phyloP scores from a whole-genome alignment of 208 protist species.

The Leishmania major region DNA sequence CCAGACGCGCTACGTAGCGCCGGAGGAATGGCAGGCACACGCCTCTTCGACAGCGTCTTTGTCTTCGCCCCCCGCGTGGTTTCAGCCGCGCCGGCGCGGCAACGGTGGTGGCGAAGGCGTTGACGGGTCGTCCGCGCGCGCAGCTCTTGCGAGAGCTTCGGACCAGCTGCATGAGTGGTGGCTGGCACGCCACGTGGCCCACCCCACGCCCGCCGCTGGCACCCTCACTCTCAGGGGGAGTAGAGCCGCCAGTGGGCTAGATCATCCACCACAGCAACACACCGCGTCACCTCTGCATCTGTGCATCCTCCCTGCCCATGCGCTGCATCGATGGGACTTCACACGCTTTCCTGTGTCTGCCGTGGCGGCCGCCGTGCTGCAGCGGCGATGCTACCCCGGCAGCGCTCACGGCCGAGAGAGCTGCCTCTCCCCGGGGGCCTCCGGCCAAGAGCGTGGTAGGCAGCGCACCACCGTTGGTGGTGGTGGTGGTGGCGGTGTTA shows the following conservation, averaged over 20 bases:
- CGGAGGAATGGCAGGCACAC: constrained; percentile 11
- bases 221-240: not conserved
- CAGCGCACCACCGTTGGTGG: not conserved
- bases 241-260: not conserved
- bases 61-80: not conserved
- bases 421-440: not conserved
- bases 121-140: not conserved
- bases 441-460: not conserved
- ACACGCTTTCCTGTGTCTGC: constrained; percentile 21
- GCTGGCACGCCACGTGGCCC: constrained; percentile 7
- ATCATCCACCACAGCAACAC: not conserved
- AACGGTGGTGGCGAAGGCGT: not conserved
- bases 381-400: not conserved
- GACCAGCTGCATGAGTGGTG: constrained; percentile 15
- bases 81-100: not conserved
- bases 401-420: not conserved
- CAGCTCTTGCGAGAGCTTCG: not conserved
- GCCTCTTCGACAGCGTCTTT: not conserved
- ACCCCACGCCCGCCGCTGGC: not conserved
- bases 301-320: constrained; percentile 20
- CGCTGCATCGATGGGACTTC: constrained; percentile 27
- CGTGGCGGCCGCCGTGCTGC: constrained; percentile 10
- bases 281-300: not conserved
- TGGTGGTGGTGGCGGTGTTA: not conserved
- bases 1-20: not conserved